These are phyloP conservation scores for Cyberlindnera subsufficiens DNA, from an alignment of 805 yeast species.

Conservation along the genomic window DNA sequence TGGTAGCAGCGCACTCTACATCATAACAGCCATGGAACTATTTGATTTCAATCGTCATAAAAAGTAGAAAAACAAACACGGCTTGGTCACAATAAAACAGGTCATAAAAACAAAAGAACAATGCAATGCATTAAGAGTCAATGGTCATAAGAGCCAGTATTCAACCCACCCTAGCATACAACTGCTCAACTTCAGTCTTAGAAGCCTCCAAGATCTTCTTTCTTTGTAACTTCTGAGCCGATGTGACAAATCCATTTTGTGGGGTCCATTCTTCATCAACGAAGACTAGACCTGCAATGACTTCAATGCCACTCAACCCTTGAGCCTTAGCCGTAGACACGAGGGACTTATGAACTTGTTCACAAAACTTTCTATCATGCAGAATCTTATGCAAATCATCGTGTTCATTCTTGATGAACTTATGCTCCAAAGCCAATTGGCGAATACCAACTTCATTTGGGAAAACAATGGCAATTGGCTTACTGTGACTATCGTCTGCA, in stretches of 20 bases:
- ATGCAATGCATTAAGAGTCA: too few relatives aligned
- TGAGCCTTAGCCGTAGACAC: slow-evolving; percentile 71
- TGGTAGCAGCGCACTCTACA: background rate
- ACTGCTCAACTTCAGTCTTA: slow-evolving; percentile 58
- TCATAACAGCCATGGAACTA: background rate
- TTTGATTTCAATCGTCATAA: background rate
- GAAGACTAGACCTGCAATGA: slow-evolving; percentile 71
- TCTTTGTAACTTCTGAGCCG: slow-evolving; percentile 96
- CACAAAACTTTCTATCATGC: slow-evolving; percentile 49
- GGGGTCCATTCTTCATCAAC: slow-evolving; percentile 97
- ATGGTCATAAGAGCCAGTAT: background rate
- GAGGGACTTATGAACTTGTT: slow-evolving; percentile 51
- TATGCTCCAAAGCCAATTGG: slow-evolving; percentile 51
- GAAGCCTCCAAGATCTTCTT: slow-evolving; percentile 74
- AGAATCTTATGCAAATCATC: slow-evolving; percentile 44
- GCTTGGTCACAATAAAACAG: background rate
- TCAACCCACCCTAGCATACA: slow-evolving; percentile 34
- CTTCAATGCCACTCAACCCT: slow-evolving; percentile 82
- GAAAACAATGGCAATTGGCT: slow-evolving; percentile 86
- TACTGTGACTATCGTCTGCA: slow-evolving; percentile 82
- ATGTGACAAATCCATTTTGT: slow-evolving; percentile 85
- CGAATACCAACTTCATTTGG: slow-evolving; percentile 69
- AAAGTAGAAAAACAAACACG: background rate
- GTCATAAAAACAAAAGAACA: background rate
- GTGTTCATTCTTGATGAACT: slow-evolving; percentile 38